phyloP scores from a whole-genome alignment of 2,329 filamentous ascomycete species.

The Aspergillus aculeatus region DNA sequence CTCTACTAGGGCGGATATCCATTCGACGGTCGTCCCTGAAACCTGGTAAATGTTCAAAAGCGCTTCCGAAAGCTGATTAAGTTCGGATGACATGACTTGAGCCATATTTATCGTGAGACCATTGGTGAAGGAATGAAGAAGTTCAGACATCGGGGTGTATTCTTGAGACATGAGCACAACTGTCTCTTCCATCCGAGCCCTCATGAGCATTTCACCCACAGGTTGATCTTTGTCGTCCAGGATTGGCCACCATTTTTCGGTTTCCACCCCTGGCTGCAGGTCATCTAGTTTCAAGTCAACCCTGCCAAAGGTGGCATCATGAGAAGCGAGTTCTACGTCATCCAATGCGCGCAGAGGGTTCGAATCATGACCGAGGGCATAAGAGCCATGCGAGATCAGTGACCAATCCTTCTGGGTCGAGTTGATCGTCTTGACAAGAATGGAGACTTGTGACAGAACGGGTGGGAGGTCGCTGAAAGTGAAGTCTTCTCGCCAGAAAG shows the following conservation, averaged over 20 bases:
- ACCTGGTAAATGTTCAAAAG: conserved; percentile 95
- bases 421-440: conserved; percentile 48
- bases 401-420: conserved; percentile 52
- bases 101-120: conserved; percentile 84
- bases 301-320: conserved; percentile 50
- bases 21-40: conserved; percentile 77
- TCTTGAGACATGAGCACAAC: conserved; percentile 84
- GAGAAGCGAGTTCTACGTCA: conserved; percentile 48
- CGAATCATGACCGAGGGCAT: conserved; percentile 42
- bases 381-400: conserved; percentile 46
- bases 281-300: conserved; percentile 83
- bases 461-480: conserved; percentile 48
- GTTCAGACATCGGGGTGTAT: conserved; percentile 76
- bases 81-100: conserved; percentile 70
- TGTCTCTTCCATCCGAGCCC: conserved; percentile 79
- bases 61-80: conserved; percentile 78
- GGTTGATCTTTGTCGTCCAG: conserved; percentile 71
- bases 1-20: conserved; percentile 90
- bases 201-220: conserved; percentile 82
- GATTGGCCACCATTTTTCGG: conserved; percentile 86
- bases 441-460: conserved; percentile 46
- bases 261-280: conserved; percentile 71
- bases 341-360: conserved; percentile 43
- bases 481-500: conserved; percentile 53
- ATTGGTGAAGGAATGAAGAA: conserved; percentile 80